These are phyloP conservation scores for Sclerotinia sclerotiorum DNA, from an alignment of 2,329 filamentous ascomycete species.

Conservation along the genomic window DNA sequence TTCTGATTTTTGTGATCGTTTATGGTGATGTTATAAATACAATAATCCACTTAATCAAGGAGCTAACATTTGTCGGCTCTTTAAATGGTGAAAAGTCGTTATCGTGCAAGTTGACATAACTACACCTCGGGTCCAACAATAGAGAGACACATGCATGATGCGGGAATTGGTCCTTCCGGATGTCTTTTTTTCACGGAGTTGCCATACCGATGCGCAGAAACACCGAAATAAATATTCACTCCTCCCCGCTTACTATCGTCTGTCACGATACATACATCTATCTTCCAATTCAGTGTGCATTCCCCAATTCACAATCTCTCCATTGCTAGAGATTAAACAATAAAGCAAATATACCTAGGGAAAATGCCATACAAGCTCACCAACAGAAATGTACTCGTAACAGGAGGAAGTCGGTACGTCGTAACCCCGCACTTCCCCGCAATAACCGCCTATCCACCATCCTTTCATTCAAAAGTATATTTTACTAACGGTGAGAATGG, in stretches of 20 bases:
- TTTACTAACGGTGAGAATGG: not conserved
- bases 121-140: not conserved
- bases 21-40: not conserved
- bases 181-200: not conserved
- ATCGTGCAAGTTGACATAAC: conserved; percentile 1
- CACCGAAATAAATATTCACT: not conserved
- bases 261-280: not conserved
- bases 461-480: not conserved
- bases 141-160: conserved; percentile 1
- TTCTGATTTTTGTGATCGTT: not conserved
- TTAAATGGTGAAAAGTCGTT: not conserved
- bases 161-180: not conserved
- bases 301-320: not conserved
- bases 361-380: conserved; percentile 63
- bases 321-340: not conserved
- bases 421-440: conserved; percentile 7
- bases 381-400: conserved; percentile 62
- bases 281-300: not conserved
- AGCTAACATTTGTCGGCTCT: no score
- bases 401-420: conserved; percentile 60
- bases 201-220: not conserved
- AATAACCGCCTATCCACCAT: not conserved
- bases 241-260: not conserved
- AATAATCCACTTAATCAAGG: not conserved
- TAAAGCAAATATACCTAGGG: not conserved